A percentile compares a stretch with the other conserved stretches of the same genome.
These are phyloP conservation scores for Penicillium brasilianum DNA, from an alignment of 2,329 filamentous ascomycete genomes.

Conservation along the genomic window DNA sequence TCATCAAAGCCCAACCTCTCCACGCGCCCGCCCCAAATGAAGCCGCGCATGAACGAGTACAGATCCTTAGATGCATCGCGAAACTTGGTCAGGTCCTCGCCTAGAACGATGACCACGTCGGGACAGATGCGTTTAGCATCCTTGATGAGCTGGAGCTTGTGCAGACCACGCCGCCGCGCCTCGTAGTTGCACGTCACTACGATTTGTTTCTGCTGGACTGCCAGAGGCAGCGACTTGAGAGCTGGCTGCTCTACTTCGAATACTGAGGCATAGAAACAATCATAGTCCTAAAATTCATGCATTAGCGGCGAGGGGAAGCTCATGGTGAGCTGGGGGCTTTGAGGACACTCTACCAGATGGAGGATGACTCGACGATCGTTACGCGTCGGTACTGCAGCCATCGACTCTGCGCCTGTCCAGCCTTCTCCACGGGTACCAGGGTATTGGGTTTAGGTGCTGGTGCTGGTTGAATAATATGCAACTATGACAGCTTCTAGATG, in stretches of 20 bases:
- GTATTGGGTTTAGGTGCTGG: neutral
- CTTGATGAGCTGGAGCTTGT: constrained; percentile 82
- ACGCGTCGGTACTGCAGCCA: constrained; percentile 39
- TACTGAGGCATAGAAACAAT: constrained; percentile 92
- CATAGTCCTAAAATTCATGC: constrained; percentile 48
- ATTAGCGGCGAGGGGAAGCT: constrained; percentile 2
- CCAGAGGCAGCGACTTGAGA: constrained; percentile 74
- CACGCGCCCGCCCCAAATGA: constrained; percentile 77
- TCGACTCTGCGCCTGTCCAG: constrained; percentile 7
- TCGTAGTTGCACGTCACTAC: constrained; percentile 94
- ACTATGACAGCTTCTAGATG: too few species aligned
- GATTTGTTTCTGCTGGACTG: constrained; percentile 91
- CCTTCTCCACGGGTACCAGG: constrained; percentile 15
- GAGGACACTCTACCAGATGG: constrained; percentile 70
- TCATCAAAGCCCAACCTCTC: constrained; percentile 92
- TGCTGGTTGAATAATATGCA: too few species aligned
- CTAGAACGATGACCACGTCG: constrained; percentile 81
- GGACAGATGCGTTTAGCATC: constrained; percentile 82
- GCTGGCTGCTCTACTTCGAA: constrained; percentile 80
- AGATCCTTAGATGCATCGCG: constrained; percentile 83
- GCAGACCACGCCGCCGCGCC: constrained; percentile 67
- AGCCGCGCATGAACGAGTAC: constrained; percentile 72
- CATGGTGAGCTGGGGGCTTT: constrained; percentile 2
- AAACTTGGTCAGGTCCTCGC: constrained; percentile 84
- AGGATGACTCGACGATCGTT: constrained; percentile 73